Base-by-base conservation (phyloP, 2,329 filamentous ascomycete species). In the Sporothrix phasma region DNA sequence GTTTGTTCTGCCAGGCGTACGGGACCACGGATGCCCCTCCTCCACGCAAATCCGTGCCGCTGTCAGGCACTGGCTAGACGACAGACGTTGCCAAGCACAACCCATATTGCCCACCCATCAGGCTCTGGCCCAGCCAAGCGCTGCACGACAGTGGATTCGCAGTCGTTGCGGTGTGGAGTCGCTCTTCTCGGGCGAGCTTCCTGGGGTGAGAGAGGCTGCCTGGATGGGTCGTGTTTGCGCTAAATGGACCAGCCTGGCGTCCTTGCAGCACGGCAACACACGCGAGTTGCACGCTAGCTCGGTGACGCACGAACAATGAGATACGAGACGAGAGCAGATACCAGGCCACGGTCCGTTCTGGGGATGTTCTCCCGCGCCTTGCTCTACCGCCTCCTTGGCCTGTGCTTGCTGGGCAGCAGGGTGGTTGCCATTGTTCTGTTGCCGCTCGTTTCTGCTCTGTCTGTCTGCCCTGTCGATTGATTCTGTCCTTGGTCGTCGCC, bases 241-340 rank as follows among this genome's bases (percentile, higher is more conserved):
- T 46, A 63, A 63, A 34, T 29, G 46, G 49, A 15, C 22, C 60
- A 62, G 13, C 43, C 51, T 63, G 61, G 51, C 61, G 61, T 58
- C 41, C 61, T 63, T 63, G 61, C 61, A 63, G 61, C 43, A 56
- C n/a, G n/a, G n/a, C n/a, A n/a, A n/a, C n/a, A n/a, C n/a, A n/a
- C 51, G 47, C 51, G 41, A 41, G 61, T 34, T 41, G 41, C 61
- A 58, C 61, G 51, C 61, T 63, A 63, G 61, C 61, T 58, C 34
- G 61, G 61, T 63, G 61, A 63, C n/a, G 51, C 51, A n/a, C 24
- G 49, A 63, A 39, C 45, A 39, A 47, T 26, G 22, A 53, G 47
- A 62, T 54, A 54, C 61, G 49, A 56, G 24, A 54, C 37, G 37
- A 58, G 53, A 17, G 5, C 49, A 54, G 49, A 24, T 39, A 39